Base-by-base conservation (phyloP, 441 rosid species). In the Corymbia citriodora region DNA sequence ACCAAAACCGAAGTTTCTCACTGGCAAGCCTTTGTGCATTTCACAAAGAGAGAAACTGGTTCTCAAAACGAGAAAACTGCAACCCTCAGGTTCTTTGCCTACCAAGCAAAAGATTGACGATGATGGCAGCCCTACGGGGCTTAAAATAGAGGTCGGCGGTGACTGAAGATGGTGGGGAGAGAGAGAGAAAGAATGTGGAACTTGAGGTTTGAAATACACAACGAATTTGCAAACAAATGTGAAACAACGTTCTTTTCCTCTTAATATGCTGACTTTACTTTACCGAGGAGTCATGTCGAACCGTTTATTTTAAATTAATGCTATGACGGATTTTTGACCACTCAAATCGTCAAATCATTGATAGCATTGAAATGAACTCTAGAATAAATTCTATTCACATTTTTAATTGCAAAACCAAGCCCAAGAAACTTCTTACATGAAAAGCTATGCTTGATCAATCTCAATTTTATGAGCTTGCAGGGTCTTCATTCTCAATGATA, bases 401-500 rank as follows among this genome's bases (percentile, higher is more conserved):
- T 10, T 25, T 25, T 59, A 23, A 13, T 4, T 63, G 70, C 33
- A 63, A 63, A 63, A 63, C 33, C 17, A 68, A 68, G 74, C 40
- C 74, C 11, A n/a, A 65, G 74, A n/a, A 65, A 65, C 74, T 65
- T 65, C 74, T n/a, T 7, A n/a, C 36, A 7, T 3, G 40, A n/a
- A 15, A 65, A 16, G 15, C 74, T 16, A 4, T 15, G 21, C 40
- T 68, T 16, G 74, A 15, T 68, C 74, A 31, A n/a, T n/a, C 40
- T 65, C 2, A 3, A n/a, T 68, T 45, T 85, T 29, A 52, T 85
- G 33, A 10, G 50, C 55, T 74, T 53, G 68, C 52, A 27, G 2
- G 63, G 83, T 72, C 90, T 29, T 55, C 50, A 65, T 93, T 93
- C 89, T 94, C 94, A 81, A 95, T 95, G 94, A 93, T 92, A 93